Conservation (phyloP, 495 filamentous ascomycete genomes). For the Hypomontagnella monticulosa region DNA sequence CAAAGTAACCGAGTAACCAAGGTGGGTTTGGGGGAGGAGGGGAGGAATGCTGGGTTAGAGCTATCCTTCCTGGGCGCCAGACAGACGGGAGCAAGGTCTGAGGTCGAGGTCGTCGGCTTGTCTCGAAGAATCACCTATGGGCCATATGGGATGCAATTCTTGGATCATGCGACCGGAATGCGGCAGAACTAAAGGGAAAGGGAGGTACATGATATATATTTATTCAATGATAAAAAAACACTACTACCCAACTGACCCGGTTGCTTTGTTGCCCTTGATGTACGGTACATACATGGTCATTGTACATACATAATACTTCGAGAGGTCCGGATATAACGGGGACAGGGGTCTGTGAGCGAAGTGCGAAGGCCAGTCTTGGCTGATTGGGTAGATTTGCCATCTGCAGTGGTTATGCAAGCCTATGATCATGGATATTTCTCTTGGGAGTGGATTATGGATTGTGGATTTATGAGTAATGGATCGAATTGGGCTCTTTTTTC, state of each 20-base stretch:
- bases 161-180: conserved; percentile 29
- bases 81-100: conserved; percentile 2
- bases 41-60: conserved; percentile 1
- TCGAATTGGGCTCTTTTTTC: conserved; percentile 4
- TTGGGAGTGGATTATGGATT: conserved; percentile 21
- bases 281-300: neutral
- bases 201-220: conserved; percentile 41
- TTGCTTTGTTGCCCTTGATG: conserved; percentile 10
- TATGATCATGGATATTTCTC: conserved; percentile 30
- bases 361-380: conserved; percentile 15
- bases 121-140: conserved; percentile 32
- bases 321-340: conserved; percentile 40
- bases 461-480: conserved; percentile 19
- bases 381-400: conserved; percentile 26
- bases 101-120: conserved; percentile 23
- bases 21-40: neutral
- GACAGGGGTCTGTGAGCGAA: conserved; percentile 26
- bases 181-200: conserved; percentile 21
- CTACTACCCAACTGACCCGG: conserved; percentile 1
- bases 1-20: conserved; percentile 5
- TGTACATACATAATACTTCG: conserved; percentile 28
- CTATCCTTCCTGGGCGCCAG: conserved; percentile 8
- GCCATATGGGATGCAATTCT: conserved; percentile 28
- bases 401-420: neutral
- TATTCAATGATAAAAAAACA: conserved; percentile 4